These are phyloP conservation scores for Saccharomycopsis fodiens DNA, from an alignment of 805 yeast genomes.

Conservation along the genomic window DNA sequence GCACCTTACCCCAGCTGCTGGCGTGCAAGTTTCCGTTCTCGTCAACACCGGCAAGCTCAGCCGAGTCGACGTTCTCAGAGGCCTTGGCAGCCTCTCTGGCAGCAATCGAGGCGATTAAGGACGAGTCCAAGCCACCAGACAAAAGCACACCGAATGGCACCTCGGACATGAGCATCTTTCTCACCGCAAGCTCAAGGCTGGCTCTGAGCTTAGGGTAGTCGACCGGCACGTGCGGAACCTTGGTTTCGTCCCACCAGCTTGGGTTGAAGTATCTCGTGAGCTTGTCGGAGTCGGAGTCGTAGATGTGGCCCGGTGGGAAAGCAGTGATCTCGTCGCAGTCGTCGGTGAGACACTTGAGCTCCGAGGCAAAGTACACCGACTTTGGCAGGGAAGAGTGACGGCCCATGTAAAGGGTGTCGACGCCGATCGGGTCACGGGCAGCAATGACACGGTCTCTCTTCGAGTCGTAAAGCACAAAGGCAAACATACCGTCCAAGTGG, in stretches of 20 bases:
- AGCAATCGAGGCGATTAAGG: slow-evolving; percentile 93
- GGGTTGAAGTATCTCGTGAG: slow-evolving; percentile 86
- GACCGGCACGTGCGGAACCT: slow-evolving; percentile 68
- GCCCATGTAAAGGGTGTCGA: slow-evolving; percentile 95
- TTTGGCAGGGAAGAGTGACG: slow-evolving; percentile 56
- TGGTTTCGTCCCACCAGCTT: slow-evolving; percentile 83
- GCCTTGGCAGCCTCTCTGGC: slow-evolving; percentile 91
- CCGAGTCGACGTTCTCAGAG: slow-evolving; percentile 38
- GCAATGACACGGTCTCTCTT: slow-evolving; percentile 83
- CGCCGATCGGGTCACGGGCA: slow-evolving; percentile 98
- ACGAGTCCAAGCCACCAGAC: slow-evolving; percentile 96
- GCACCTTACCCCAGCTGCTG: slow-evolving; percentile 65
- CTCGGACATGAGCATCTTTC: slow-evolving; percentile 99
- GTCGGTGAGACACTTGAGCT: slow-evolving; percentile 86
- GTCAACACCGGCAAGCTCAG: slow-evolving; percentile 80
- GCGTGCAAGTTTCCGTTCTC: slow-evolving; percentile 76
- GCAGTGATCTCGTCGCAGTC: slow-evolving; percentile 90
- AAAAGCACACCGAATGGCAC: slow-evolving; percentile 97
- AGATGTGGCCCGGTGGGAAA: slow-evolving; percentile 98
- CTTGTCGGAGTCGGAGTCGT: slow-evolving; percentile 84
- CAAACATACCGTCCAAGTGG: slow-evolving; percentile 95
- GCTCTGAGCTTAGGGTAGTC: slow-evolving; percentile 70
- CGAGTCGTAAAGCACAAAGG: slow-evolving; percentile 85
- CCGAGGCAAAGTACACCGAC: slow-evolving; percentile 86
- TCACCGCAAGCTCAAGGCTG: slow-evolving; percentile 84